Base-by-base conservation (phyloP, 2,329 filamentous ascomycete genomes). In the Fusarium sambucinum region DNA sequence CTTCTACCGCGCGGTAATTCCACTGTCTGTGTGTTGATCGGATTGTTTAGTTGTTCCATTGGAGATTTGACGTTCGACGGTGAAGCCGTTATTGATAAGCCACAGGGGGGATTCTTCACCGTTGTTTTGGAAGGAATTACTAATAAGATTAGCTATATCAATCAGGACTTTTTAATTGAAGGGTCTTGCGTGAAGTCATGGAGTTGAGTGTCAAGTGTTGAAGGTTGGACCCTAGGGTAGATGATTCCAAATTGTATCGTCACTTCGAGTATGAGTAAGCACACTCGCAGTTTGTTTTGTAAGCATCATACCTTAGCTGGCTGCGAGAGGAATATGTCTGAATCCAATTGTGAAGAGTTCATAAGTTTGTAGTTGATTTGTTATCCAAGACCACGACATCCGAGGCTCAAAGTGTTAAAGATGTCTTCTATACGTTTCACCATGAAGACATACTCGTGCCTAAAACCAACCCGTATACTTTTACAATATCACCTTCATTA, bases 261-360 rank as follows among this genome's bases (percentile, higher is more conserved):
- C 9, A 33, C 37, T 40, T 40, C 23, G 50, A 44, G 46, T 60
- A 65, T 65, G 61, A 64, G 61, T 64, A 65, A 64, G 48, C 61
- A 54, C 17, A 30, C 6, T 10, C 3, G 9, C n/a, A 29, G 23
- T 32, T 32, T 23, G 32, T 23, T 37, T 48, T 48, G 46, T 48
- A 32, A 35, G 44, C 32, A 37, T 37, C 10, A 6, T 33, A n/a
- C 37, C 30, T 17, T 25, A 45, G 45, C 19, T 44, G 16, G 45
- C 19, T 44, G 16, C 13, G 16, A 32, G 25, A 9, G 30, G 8
- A 23, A 5, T 6, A 7, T 9, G 17, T 38, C 17, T 11, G 16
- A 29, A 12, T 32, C 13, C 12, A 12, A 38, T 29, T 8, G 5
- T 6, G 2, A 13, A 21, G 21, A n/a, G 6, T 33, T 0, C 1